A percentile compares a stretch with the other conserved stretches of the same genome.
These are phyloP conservation scores for Elaphomyces granulatus DNA, from an alignment of 495 filamentous ascomycete species.

Conservation along the genomic window DNA sequence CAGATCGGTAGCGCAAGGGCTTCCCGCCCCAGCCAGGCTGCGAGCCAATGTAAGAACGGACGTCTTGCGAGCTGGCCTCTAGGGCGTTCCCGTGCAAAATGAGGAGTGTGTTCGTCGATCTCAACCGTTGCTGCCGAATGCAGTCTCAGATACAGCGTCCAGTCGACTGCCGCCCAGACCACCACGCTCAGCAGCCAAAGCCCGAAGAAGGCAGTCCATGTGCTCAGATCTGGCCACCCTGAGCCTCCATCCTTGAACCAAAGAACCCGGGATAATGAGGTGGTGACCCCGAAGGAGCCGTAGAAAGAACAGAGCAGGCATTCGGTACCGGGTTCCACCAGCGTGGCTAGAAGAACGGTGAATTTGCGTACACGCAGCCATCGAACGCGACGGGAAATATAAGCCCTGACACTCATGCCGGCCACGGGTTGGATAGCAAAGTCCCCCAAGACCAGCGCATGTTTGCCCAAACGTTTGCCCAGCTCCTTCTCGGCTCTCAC, in stretches of 20 bases:
- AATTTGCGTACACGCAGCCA: slow-evolving; percentile 94
- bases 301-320: slow-evolving; percentile 70
- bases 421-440: slow-evolving; percentile 81
- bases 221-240: slow-evolving; percentile 22
- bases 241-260: slow-evolving; percentile 31
- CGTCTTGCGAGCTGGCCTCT: slow-evolving; percentile 24
- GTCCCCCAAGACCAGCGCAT: slow-evolving; percentile 71
- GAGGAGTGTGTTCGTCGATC: slow-evolving; percentile 54
- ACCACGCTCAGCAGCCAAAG: slow-evolving; percentile 53
- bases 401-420: slow-evolving; percentile 62
- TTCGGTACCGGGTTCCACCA: slow-evolving; percentile 92
- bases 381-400: slow-evolving; percentile 68
- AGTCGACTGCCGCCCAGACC: slow-evolving; percentile 62
- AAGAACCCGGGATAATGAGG: slow-evolving; percentile 46
- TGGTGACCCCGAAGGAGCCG: slow-evolving; percentile 64
- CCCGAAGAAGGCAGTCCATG: slow-evolving; percentile 52
- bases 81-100: slow-evolving; percentile 42
- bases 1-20: slow-evolving; percentile 73
- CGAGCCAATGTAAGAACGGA: slow-evolving; percentile 54
- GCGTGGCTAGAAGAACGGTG: slow-evolving; percentile 74
- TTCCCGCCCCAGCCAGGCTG: slow-evolving; percentile 79
- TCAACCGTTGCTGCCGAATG: slow-evolving; percentile 58
- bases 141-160: slow-evolving; percentile 54
- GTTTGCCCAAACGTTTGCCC: slow-evolving; percentile 49
- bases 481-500: slow-evolving; percentile 30